Evolutionary conservation across 768 basidiomycete species (phyloP), one percentile per base, ranked within the genome.

Genomic region (Lentinula detonsa): DNA sequence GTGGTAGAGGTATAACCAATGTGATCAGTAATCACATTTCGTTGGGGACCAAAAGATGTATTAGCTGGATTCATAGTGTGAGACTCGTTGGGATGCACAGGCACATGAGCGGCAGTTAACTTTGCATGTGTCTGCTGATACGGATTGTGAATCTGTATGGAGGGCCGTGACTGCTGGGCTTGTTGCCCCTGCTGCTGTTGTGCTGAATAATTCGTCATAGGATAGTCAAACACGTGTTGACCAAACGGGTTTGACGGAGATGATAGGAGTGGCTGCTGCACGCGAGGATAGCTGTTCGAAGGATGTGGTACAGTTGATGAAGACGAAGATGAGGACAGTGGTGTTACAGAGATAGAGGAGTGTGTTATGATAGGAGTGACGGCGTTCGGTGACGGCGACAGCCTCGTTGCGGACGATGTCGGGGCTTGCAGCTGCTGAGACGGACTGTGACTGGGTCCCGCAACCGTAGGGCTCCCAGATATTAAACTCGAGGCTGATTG

Each of bases 131-230:
- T 43, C 16, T 53, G 48, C 13, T 52, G 31, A 23, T 56, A 53
- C 21, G 40, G 54, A 39, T 54, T 42, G 57, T 45, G 39, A 18
- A 55, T 60, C 57, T 56, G 62, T 65, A 63, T 65, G 48, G 35
- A 70, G 10, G 45, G 10, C 45, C n/a, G 45, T n/a, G 45, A 21
- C 0, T 67, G 70, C 7, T 60, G 61, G 21, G 63, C 68, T 8
- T 57, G 52, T 13, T 50, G 64, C 15, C 28, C 66, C 33, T 60
- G 61, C 49, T 21, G 69, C n/a, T 53, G 68, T 63, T 21, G 69
- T 46, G n/a, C 39, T 13, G 39, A 5, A 43, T 56, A 56, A 10
- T 42, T 9, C 8, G 39, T 15, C 18, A 35, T 28, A 43, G 39
- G 23, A 43, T 56, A 56, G 43, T 40, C 21, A 18, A 21, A 56